Percentiles rank a stretch among this genome's conserved stretches.
These are phyloP conservation scores for Furcasterigmium furcatum DNA, from an alignment of 2,329 filamentous ascomycete species.

Conservation along the genomic window DNA sequence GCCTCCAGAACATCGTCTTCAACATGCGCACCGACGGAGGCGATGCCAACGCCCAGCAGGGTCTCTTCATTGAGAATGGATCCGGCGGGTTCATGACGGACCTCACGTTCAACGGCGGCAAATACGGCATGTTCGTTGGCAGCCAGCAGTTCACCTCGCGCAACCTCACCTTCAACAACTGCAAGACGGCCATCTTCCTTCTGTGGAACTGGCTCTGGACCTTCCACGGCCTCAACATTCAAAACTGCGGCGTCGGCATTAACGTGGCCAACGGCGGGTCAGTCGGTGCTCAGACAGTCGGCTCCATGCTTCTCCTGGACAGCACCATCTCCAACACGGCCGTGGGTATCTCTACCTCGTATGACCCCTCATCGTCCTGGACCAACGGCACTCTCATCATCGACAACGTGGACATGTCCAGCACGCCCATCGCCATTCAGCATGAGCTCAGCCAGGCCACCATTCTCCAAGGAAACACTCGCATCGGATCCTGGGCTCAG, in stretches of 20 bases:
- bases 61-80: conserved; percentile 83
- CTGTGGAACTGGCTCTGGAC: conserved; percentile 92
- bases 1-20: conserved; percentile 77
- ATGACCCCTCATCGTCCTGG: conserved; percentile 55
- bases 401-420: conserved; percentile 83
- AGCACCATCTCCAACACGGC: conserved; percentile 73
- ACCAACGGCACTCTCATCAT: conserved; percentile 82
- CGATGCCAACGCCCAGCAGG: conserved; percentile 65
- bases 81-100: conserved; percentile 83
- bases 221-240: conserved; percentile 72
- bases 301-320: conserved; percentile 81
- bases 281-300: conserved; percentile 66
- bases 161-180: conserved; percentile 78
- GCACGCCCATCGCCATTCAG: conserved; percentile 63
- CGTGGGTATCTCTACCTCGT: conserved; percentile 75
- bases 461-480: conserved; percentile 67
- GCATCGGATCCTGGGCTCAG: conserved; percentile 73
- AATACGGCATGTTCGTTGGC: conserved; percentile 74
- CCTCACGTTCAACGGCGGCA: conserved; percentile 78
- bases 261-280: conserved; percentile 69
- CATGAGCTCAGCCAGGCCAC: conserved; percentile 50
- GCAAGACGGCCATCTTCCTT: conserved; percentile 80
- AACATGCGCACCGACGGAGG: conserved; percentile 69
- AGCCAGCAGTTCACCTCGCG: conserved; percentile 86
- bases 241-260: conserved; percentile 71